Evolutionary conservation across 345 rosid species (phyloP).

Genomic region (thale cress (Arabidopsis thaliana)): DNA sequence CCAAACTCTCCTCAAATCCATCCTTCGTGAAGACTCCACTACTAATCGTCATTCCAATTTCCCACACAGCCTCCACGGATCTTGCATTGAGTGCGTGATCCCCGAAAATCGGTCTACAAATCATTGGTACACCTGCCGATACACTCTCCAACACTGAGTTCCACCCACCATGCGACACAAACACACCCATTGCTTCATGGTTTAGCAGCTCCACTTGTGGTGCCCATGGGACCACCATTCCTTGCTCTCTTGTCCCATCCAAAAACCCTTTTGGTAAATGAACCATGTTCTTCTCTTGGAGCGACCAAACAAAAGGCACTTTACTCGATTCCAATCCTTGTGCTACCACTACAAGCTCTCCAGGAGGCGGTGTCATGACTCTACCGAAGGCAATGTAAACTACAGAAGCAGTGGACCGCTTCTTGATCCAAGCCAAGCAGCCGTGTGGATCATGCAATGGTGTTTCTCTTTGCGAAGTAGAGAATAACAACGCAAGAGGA

Average conservation of each 20-base stretch:
- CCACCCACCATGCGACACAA: constrained; percentile 57
- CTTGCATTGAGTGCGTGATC: constrained; percentile 52
- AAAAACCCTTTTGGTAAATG: constrained; percentile 49
- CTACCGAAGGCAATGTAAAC: constrained; percentile 68
- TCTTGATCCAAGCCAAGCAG: constrained; percentile 62
- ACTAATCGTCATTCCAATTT: constrained; percentile 51
- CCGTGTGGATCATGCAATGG: constrained; percentile 47
- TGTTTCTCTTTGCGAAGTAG: constrained; percentile 11
- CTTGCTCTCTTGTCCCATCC: constrained; percentile 45
- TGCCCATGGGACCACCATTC: constrained; percentile 61
- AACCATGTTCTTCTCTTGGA: constrained; percentile 33
- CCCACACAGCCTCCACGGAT: constrained; percentile 57
- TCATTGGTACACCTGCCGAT: constrained; percentile 59
- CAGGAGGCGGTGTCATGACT: constrained; percentile 38
- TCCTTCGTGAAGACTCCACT: constrained; percentile 43
- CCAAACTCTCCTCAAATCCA: constrained; percentile 48
- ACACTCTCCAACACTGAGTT: constrained; percentile 60
- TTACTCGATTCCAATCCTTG: constrained; percentile 53
- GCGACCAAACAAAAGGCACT: constrained; percentile 60
- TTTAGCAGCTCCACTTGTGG: constrained; percentile 58
- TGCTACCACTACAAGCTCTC: constrained; percentile 56
- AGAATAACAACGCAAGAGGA: constrained; percentile 38
- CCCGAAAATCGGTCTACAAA: constrained; percentile 58
- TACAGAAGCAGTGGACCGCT: constrained; percentile 45
- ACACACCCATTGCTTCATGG: constrained; percentile 52